These are phyloP conservation scores for Heteromeles arbutifolia DNA, from an alignment of 306 rosid genomes.

Conservation along the genomic window DNA sequence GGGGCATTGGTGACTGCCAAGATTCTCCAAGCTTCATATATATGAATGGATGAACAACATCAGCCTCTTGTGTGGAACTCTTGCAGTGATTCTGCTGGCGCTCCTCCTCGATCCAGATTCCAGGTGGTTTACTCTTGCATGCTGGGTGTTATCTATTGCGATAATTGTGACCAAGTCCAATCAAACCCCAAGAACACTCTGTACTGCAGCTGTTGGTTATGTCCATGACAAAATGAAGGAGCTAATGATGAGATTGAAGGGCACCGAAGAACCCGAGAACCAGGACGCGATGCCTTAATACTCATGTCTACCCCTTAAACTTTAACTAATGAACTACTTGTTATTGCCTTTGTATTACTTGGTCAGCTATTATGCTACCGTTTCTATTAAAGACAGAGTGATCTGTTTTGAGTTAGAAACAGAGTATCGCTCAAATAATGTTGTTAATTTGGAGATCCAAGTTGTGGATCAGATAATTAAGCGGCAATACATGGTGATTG, in stretches of 20 bases:
- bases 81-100: neutral
- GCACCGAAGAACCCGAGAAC: neutral
- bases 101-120: neutral
- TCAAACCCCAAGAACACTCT: neutral
- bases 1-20: neutral
- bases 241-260: neutral
- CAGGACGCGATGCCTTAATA: neutral
- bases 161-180: neutral
- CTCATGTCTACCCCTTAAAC: too few relatives aligned
- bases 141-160: neutral
- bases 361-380: too few relatives aligned
- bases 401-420: too few relatives aligned
- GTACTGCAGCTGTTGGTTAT: too few relatives aligned
- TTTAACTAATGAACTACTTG: too few relatives aligned
- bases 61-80: neutral
- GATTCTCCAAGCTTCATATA: neutral
- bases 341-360: too few relatives aligned
- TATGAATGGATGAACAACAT: neutral
- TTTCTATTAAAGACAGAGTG: too few relatives aligned
- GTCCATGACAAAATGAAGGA: neutral
- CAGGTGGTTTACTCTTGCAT: neutral
- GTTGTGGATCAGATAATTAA: too few relatives aligned
- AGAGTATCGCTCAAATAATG: too few relatives aligned
- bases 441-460: too few relatives aligned
- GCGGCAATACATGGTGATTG: too few relatives aligned